A percentile compares a stretch with the other conserved stretches of the same genome.
These are phyloP conservation scores for Metschnikowia proteae DNA, from an alignment of 805 yeast genomes.

Conservation along the genomic window DNA sequence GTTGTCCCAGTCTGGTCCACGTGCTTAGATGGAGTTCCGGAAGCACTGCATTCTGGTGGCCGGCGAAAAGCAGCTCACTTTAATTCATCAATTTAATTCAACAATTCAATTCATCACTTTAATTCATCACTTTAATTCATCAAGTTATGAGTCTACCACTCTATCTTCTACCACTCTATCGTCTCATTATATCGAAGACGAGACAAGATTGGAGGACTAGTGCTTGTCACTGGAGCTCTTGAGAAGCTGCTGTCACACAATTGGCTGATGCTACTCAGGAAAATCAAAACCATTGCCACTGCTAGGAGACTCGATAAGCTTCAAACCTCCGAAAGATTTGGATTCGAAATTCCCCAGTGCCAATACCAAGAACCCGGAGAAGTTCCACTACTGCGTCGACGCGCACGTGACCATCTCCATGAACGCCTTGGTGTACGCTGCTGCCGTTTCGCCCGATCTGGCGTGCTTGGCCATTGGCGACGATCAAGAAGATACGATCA, in stretches of 20 bases:
- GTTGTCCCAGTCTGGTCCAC: too few relatives aligned
- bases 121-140: too few relatives aligned
- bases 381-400: conserved; percentile 19
- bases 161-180: too few relatives aligned
- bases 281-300: conserved; percentile 64
- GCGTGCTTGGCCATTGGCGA: conserved; percentile 60
- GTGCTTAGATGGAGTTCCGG: too few relatives aligned
- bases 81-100: too few relatives aligned
- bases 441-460: conserved; percentile 49
- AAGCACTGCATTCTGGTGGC: too few relatives aligned
- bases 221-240: conserved; percentile 90
- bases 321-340: conserved; percentile 46
- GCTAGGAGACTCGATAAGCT: conserved; percentile 75
- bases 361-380: conserved; percentile 24
- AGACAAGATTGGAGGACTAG: conserved; percentile 59
- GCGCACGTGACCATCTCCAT: conserved; percentile 14
- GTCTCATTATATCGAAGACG: too few relatives aligned
- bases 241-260: conserved; percentile 89
- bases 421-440: conserved; percentile 53
- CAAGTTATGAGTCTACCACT: too few relatives aligned
- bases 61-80: too few relatives aligned
- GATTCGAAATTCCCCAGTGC: conserved; percentile 43
- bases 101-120: too few relatives aligned
- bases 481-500: conserved; percentile 33
- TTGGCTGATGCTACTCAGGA: conserved; percentile 75